These are phyloP conservation scores for Sporopachydermia quercuum DNA, from an alignment of 805 yeast genomes.

Conservation along the genomic window DNA sequence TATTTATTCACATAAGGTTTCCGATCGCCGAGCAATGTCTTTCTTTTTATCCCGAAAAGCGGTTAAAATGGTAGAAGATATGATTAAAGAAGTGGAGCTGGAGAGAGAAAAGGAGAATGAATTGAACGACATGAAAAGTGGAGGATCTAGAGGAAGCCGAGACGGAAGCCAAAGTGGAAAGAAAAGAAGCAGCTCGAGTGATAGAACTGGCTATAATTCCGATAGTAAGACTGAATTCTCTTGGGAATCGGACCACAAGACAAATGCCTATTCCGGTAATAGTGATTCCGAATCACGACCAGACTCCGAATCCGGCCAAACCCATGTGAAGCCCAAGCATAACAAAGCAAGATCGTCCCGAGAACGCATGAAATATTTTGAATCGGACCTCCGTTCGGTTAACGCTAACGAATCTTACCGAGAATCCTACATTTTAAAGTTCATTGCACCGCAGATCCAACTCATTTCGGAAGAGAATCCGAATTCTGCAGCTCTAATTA, in stretches of 20 bases:
- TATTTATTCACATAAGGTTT: constrained; percentile 39
- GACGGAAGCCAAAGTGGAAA: neutral
- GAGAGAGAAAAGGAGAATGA: constrained; percentile 5
- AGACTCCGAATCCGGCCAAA: neutral
- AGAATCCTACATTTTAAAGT: constrained; percentile 48
- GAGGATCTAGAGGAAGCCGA: constrained; percentile 1
- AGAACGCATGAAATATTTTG: constrained; percentile 30
- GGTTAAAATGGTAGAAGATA: constrained; percentile 33
- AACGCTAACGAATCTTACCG: constrained; percentile 22
- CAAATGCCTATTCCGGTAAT: neutral
- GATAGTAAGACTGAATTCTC: neutral
- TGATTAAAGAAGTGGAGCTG: constrained; percentile 25
- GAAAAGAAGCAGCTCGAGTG: neutral
- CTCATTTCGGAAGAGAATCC: constrained; percentile 34
- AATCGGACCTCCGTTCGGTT: constrained; percentile 32
- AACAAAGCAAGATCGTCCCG: constrained; percentile 6
- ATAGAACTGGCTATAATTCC: neutral
- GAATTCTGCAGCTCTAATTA: constrained; percentile 49
- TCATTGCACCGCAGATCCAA: constrained; percentile 77
- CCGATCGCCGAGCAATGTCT: constrained; percentile 26
- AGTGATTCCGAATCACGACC: constrained; percentile 2
- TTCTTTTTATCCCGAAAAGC: constrained; percentile 34
- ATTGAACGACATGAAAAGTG: constrained; percentile 6
- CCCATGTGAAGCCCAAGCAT: constrained; percentile 3
- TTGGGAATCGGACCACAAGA: neutral